Evolutionary conservation across 2,329 filamentous ascomycete species (phyloP).

Genomic region (Fusarium metavorans): DNA sequence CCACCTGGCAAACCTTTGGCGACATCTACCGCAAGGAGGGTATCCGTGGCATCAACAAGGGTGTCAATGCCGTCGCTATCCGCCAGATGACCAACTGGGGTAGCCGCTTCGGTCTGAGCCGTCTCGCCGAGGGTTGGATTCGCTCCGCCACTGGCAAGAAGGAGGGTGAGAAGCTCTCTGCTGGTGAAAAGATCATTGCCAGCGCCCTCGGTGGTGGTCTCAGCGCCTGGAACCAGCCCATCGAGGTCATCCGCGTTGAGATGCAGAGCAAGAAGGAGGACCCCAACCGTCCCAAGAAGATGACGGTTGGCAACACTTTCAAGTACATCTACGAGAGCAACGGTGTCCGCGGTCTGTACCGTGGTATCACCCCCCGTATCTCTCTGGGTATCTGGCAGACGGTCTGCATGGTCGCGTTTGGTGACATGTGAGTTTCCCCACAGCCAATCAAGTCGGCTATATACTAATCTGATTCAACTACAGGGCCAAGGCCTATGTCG

Average conservation of each 20-base stretch:
- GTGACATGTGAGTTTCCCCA: constrained; percentile 83
- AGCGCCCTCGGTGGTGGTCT: constrained; percentile 91
- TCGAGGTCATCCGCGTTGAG: constrained; percentile 99
- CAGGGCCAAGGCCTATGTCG: constrained; percentile 76
- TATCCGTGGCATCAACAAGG: constrained; percentile 95
- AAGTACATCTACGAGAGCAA: constrained; percentile 92
- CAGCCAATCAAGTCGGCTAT: neutral
- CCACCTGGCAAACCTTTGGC: constrained; percentile 96
- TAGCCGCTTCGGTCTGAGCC: constrained; percentile 91
- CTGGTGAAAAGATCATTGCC: constrained; percentile 89
- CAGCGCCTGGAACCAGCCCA: constrained; percentile 98
- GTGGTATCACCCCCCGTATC: constrained; percentile 93
- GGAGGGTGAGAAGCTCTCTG: constrained; percentile 80
- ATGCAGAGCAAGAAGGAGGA: constrained; percentile 99
- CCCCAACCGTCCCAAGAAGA: constrained; percentile 98
- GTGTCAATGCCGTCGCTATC: constrained; percentile 98
- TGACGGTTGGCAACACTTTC: constrained; percentile 91
- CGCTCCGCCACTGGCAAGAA: constrained; percentile 83
- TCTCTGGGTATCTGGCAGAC: constrained; percentile 99
- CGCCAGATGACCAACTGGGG: constrained; percentile 99
- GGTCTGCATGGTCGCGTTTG: constrained; percentile 98
- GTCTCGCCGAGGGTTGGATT: constrained; percentile 91
- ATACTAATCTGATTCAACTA: constrained; percentile 41
- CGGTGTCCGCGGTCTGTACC: constrained; percentile 92
- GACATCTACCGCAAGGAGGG: constrained; percentile 96